Percentiles rank a stretch among this genome's conserved stretches.
Conservation (phyloP, 305 asterid species). For the Solanum hybrid region DNA sequence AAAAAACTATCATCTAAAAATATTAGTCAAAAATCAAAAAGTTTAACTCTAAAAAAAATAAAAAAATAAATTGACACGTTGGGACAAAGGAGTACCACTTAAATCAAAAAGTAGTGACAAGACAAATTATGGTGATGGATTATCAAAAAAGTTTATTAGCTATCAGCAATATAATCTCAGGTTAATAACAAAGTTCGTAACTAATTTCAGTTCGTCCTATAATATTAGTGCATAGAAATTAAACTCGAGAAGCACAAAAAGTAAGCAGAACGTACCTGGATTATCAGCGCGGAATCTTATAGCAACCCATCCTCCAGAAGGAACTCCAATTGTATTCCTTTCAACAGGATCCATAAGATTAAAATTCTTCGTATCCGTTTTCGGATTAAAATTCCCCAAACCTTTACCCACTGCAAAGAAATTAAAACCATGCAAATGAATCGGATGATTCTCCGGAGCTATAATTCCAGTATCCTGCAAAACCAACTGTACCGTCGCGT, state of each 20-base stretch:
- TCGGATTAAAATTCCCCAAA: conserved; percentile 56
- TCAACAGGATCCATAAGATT: conserved; percentile 78
- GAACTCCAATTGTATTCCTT: conserved; percentile 75
- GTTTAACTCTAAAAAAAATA: background rate
- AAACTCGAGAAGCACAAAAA: background rate
- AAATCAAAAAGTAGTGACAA: background rate
- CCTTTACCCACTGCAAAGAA: conserved; percentile 68
- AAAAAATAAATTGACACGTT: background rate
- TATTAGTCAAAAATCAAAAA: background rate
- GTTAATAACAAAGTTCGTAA: background rate
- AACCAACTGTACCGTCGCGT: conserved; percentile 54
- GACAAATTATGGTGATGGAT: background rate
- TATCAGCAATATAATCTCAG: background rate
- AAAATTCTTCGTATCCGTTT: conserved; percentile 46
- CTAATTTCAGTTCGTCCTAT: background rate
- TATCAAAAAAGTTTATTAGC: background rate
- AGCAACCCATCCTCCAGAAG: conserved; percentile 91
- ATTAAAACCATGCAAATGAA: conserved; percentile 87
- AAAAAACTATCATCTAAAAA: background rate
- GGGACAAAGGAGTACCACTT: background rate
- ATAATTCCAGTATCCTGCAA: conserved; percentile 68
- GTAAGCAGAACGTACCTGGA: conserved; percentile 40
- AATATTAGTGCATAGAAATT: background rate
- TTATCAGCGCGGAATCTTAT: conserved; percentile 72
- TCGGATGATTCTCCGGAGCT: conserved; percentile 63